Conservation (phyloP, 208 protist genomes). For the Leishmania tarentolae region DNA sequence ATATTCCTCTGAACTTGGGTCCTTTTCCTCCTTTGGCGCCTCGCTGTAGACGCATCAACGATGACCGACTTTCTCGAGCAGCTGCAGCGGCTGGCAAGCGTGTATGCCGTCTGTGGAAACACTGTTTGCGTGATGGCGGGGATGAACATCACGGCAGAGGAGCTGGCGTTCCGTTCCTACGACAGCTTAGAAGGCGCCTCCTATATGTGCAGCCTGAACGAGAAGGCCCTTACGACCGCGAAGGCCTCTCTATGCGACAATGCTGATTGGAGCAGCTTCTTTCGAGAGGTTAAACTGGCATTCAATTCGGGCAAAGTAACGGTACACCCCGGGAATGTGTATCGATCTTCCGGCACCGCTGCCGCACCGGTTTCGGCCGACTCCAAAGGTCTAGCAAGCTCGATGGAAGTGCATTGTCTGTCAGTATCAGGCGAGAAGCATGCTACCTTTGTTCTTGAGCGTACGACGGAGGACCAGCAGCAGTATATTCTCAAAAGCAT, state of each 20-base stretch:
- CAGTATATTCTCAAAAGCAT: conserved; percentile 51
- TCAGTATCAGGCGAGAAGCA: conserved; percentile 21
- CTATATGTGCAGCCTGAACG: conserved; percentile 58
- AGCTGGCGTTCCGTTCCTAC: conserved; percentile 57
- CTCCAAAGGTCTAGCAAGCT: conserved; percentile 4
- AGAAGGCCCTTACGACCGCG: conserved; percentile 37
- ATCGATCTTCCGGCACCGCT: neutral
- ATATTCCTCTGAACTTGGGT: neutral
- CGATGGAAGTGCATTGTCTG: conserved; percentile 19
- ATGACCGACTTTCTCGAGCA: conserved; percentile 52
- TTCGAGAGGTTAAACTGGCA: conserved; percentile 43
- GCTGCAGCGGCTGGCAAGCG: conserved; percentile 51
- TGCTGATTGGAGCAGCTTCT: conserved; percentile 66
- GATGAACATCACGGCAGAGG: conserved; percentile 56
- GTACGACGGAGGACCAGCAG: conserved; percentile 41
- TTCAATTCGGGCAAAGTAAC: conserved; percentile 49
- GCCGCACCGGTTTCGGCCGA: conserved; percentile 10
- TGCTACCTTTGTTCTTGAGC: conserved; percentile 33
- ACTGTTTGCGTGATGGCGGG: conserved; percentile 59
- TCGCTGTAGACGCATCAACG: neutral
- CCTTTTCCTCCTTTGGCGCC: neutral
- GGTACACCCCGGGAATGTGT: conserved; percentile 3
- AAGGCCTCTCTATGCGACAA: conserved; percentile 41
- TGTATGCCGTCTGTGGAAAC: conserved; percentile 51
- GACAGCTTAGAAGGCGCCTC: conserved; percentile 32